These are phyloP conservation scores for Populus nigra DNA, from an alignment of 345 rosid genomes.

Conservation along the genomic window DNA sequence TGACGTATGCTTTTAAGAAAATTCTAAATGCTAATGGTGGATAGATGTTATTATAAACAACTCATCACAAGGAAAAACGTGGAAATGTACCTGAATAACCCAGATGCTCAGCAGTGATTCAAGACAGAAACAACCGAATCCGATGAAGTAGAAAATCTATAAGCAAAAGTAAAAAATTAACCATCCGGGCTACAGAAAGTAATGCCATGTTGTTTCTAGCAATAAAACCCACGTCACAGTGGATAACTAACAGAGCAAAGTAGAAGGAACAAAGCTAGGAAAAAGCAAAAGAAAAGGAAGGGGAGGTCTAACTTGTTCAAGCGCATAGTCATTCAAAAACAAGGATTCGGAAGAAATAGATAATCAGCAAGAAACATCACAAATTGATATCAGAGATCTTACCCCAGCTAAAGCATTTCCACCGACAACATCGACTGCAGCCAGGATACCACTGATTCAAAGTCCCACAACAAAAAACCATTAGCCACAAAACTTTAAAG, in stretches of 20 bases:
- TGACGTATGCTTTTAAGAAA: too few relatives aligned
- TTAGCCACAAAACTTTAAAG: background rate
- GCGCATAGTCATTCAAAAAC: background rate
- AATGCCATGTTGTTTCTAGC: background rate
- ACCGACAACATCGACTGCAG: conserved; percentile 28
- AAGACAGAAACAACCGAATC: conserved; percentile 31
- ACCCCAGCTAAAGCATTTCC: conserved; percentile 27
- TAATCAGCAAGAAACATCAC: background rate
- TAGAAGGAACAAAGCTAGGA: background rate
- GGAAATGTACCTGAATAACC: conserved; percentile 31
- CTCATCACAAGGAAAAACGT: background rate
- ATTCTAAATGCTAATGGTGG: too few relatives aligned
- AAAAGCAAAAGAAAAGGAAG: background rate
- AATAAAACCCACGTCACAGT: background rate
- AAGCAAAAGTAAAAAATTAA: background rate
- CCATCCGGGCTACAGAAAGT: background rate
- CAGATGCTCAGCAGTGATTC: conserved; percentile 30
- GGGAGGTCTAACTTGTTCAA: background rate
- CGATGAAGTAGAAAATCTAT: conserved; percentile 35
- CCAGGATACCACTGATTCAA: conserved; percentile 29
- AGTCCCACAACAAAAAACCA: conserved; percentile 1
- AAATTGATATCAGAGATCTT: conserved; percentile 1
- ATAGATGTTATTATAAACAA: background rate
- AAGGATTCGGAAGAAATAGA: background rate
- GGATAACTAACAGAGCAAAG: background rate